Base-by-base conservation (phyloP, 2,329 filamentous ascomycete genomes). In the Neocatenulostroma microsporum region DNA sequence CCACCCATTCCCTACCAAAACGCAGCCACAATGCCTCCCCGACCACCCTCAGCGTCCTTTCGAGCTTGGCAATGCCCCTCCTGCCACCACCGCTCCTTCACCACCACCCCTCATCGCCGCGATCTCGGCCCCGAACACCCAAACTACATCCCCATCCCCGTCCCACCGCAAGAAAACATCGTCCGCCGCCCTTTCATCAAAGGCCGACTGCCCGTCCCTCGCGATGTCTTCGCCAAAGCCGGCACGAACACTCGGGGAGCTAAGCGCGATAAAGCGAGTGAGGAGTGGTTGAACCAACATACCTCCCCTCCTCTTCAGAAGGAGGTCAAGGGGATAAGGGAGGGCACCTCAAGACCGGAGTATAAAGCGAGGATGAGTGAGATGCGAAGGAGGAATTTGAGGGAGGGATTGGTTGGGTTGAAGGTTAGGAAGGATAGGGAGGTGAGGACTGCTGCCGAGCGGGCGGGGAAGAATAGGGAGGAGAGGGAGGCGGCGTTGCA, bases 71-170 rank as follows among this genome's bases (percentile, higher is more conserved):
- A 45, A 48, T 62, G 55, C 47, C 55, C 52, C 23, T 52, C 56
- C 50, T 62, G 63, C 42, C 44, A 42, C 2, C 13, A 47, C 6
- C 47, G 57, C 34, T 35, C 63, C 37, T 74, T 73, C 54, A 63
- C 66, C 45, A 67, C 68, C 17, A 64, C 71, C 12, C 32, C 64
- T 13, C 30, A 58, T n/a, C 49, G 53, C 39, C 57, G 55, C 33
- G 63, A 64, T 33, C 69, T 88, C 46, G 81, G 82, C 13, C 89
- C 91, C 32, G 84, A 95, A 59, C 94, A 87, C 23, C 89, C 91
- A 30, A 74, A 76, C 47, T 96, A 83, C 68, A 83, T 96, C 64
- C 78, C 85, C 48, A 70, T 95, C 37, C 89, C 88, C 31, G 71
- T 72, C 49, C 74, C 83, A 32, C 73, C 78, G n/a, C 86, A 94